Conservation (phyloP, 2,329 filamentous ascomycete species). For the Xylariales sp. region DNA sequence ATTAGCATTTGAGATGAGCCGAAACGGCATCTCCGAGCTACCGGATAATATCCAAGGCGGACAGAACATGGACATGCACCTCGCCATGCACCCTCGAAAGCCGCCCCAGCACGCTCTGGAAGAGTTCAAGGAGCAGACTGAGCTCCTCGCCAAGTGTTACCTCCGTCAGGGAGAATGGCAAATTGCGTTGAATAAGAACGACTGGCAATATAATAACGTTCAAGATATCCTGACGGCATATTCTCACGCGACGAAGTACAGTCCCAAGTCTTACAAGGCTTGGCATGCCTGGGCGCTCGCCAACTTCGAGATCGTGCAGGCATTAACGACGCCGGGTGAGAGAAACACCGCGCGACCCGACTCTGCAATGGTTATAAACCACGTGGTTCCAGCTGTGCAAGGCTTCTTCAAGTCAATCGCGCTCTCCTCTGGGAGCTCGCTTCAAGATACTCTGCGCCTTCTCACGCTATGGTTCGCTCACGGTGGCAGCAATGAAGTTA, state of each 20-base stretch:
- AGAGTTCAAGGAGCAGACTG: constrained; percentile 54
- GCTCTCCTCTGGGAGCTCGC: constrained; percentile 81
- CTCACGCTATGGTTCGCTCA: constrained; percentile 96
- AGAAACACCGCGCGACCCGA: constrained; percentile 39
- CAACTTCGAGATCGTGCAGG: constrained; percentile 96
- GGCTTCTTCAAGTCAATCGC: constrained; percentile 98
- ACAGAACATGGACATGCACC: constrained; percentile 21
- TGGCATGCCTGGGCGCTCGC: constrained; percentile 99
- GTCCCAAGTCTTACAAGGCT: constrained; percentile 95
- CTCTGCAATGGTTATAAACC: constrained; percentile 68
- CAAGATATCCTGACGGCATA: constrained; percentile 90
- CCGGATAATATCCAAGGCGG: constrained; percentile 47
- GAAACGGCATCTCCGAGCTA: constrained; percentile 40
- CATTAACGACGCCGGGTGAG: constrained; percentile 64
- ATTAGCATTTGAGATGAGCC: constrained; percentile 48
- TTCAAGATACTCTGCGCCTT: constrained; percentile 90
- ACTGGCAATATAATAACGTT: constrained; percentile 84
- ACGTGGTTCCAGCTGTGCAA: constrained; percentile 90
- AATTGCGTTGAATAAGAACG: constrained; percentile 75
- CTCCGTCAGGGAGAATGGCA: constrained; percentile 97
- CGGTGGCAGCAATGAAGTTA: constrained; percentile 84
- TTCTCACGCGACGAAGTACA: constrained; percentile 86
- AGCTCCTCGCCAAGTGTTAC: constrained; percentile 90
- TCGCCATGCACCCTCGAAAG: constrained; percentile 4
- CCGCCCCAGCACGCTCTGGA: constrained; percentile 34